Percentiles rank a stretch among this genome's conserved stretches.
These are phyloP conservation scores for Bimuria novae-zelandiae DNA, from an alignment of 2,329 filamentous ascomycete species.

Conservation along the genomic window DNA sequence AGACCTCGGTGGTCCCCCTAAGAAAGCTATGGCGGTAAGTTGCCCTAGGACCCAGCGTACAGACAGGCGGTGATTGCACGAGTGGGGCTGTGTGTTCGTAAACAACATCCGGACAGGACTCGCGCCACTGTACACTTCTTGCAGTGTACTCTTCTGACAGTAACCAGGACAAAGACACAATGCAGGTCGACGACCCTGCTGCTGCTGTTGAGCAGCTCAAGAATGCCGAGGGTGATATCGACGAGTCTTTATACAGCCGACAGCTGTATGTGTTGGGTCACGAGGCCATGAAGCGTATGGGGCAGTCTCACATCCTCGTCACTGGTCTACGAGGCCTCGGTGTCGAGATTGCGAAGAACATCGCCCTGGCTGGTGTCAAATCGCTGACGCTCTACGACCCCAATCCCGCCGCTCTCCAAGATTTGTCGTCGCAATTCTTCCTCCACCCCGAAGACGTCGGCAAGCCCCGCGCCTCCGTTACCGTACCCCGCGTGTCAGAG, in stretches of 20 bases:
- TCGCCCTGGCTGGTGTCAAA: constrained; percentile 97
- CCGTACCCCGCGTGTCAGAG: constrained; percentile 87
- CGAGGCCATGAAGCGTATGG: constrained; percentile 97
- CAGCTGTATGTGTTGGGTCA: constrained; percentile 75
- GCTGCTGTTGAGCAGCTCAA: constrained; percentile 65
- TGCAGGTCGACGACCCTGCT: constrained; percentile 65
- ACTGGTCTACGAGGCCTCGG: constrained; percentile 91
- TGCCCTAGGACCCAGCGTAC: not conserved
- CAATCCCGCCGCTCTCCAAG: constrained; percentile 77
- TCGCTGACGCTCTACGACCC: constrained; percentile 93
- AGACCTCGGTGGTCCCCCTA: constrained; percentile 46
- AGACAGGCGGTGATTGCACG: constrained; percentile 11
- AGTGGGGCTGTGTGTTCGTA: constrained; percentile 34
- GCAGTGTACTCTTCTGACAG: constrained; percentile 1
- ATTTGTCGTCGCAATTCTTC: constrained; percentile 98
- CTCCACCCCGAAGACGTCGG: constrained; percentile 85
- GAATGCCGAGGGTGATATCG: constrained; percentile 63
- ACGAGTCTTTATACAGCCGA: constrained; percentile 69
- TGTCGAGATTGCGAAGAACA: constrained; percentile 98
- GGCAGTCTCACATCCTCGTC: constrained; percentile 90
- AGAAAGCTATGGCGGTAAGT: constrained; percentile 50
- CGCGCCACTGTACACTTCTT: constrained; percentile 6
- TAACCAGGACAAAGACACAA: constrained; percentile 55
- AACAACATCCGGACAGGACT: constrained; percentile 16
- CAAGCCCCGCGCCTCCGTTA: constrained; percentile 85